These are phyloP conservation scores for Pichia sp. DNA, from an alignment of 1,139 yeast species.

Conservation along the genomic window DNA sequence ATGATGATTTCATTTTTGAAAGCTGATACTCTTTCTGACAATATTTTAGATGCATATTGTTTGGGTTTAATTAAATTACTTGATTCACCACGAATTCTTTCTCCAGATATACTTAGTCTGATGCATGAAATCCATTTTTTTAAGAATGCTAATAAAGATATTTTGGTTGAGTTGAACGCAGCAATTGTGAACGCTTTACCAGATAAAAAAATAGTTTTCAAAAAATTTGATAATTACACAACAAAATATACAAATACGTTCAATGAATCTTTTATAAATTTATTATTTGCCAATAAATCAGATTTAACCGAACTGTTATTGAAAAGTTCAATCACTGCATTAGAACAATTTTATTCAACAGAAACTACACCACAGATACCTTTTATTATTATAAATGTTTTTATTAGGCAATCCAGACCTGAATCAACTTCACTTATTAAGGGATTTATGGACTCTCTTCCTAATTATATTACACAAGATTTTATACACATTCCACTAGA, in stretches of 20 bases:
- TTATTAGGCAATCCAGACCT: conserved; percentile 23
- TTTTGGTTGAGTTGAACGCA: conserved; percentile 21
- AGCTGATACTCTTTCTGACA: conserved; percentile 2
- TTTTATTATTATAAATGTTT: conserved; percentile 25
- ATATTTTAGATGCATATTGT: conserved; percentile 11
- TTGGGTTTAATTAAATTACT: conserved; percentile 13
- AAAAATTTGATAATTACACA: conserved; percentile 10
- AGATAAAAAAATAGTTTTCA: conserved; percentile 13
- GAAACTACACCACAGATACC: conserved; percentile 21
- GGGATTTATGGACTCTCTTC: conserved; percentile 29
- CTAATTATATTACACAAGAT: conserved; percentile 28
- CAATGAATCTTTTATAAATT: conserved; percentile 20
- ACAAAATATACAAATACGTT: conserved; percentile 15
- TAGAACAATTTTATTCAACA: conserved; percentile 21
- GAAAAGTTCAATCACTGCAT: conserved; percentile 22
- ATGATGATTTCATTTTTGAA: conserved; percentile 7
- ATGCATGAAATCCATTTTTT: conserved; percentile 13
- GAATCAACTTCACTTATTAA: conserved; percentile 23
- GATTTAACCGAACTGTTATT: conserved; percentile 19
- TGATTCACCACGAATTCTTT: conserved; percentile 19
- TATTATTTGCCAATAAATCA: conserved; percentile 14
- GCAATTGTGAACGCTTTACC: conserved; percentile 23
- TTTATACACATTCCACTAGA: conserved; percentile 27
- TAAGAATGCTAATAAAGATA: conserved; percentile 18
- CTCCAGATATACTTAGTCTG: conserved; percentile 7